Percentiles rank a stretch among this genome's conserved stretches.
These are phyloP conservation scores for Tolypocladium pustulatum DNA, from an alignment of 2,329 filamentous ascomycete genomes.

Conservation along the genomic window DNA sequence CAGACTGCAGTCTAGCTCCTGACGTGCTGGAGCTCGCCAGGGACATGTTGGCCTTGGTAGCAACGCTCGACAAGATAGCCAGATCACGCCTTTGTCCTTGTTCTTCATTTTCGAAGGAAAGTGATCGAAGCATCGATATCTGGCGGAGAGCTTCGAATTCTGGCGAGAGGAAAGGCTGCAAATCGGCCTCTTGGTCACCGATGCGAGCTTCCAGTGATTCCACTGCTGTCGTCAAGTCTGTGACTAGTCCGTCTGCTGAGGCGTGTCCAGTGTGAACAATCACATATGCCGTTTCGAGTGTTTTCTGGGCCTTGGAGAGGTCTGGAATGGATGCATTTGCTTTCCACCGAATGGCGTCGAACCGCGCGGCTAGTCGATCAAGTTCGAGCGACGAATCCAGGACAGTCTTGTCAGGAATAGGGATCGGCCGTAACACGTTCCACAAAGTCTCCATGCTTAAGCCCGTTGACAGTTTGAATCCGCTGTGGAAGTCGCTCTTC, in stretches of 20 bases:
- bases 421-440: conserved; percentile 57
- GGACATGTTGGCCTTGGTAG: conserved; percentile 22
- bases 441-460: conserved; percentile 73
- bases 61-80: conserved; percentile 34
- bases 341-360: conserved; percentile 52
- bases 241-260: conserved; percentile 35
- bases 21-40: conserved; percentile 21
- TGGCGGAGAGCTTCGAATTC: conserved; percentile 51
- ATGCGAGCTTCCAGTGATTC: conserved; percentile 36
- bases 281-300: conserved; percentile 44
- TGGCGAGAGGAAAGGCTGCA: conserved; percentile 38
- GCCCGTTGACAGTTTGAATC: conserved; percentile 64
- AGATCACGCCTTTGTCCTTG: conserved; percentile 24
- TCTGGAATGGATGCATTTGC: conserved; percentile 39
- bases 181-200: conserved; percentile 27
- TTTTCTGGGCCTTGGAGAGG: conserved; percentile 40
- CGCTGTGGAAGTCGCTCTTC: conserved; percentile 50
- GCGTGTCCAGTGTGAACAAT: conserved; percentile 34
- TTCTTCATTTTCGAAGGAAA: neutral
- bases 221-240: conserved; percentile 40
- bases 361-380: conserved; percentile 45
- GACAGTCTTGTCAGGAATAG: conserved; percentile 34
- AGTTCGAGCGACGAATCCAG: conserved; percentile 39
- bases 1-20: conserved; percentile 31
- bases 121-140: conserved; percentile 30